phyloP scores from a whole-genome alignment of 768 basidiomycete species.

The Exidia glandulosa region DNA sequence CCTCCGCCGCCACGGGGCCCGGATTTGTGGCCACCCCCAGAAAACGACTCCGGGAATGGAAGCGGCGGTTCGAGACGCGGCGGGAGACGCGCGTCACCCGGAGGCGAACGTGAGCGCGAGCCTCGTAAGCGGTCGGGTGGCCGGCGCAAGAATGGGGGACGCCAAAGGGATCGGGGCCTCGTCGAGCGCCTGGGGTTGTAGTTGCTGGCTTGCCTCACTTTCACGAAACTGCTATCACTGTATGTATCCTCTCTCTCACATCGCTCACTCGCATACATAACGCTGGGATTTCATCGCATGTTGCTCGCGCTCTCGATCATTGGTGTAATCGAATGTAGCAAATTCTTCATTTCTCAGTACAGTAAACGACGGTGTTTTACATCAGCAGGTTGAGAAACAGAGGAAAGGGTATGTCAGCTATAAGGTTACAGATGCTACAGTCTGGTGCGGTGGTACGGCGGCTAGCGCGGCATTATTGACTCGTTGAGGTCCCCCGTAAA shows the following conservation, averaged over 20 bases:
- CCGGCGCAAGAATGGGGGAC: slow-evolving; percentile 15
- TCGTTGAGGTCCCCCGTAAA: no score
- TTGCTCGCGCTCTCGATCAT: no score
- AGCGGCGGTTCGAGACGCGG: slow-evolving; percentile 28
- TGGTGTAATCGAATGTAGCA: no score
- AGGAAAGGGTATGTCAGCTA: no score
- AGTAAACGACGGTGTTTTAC: no score
- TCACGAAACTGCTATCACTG: not conserved
- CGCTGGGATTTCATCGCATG: no score
- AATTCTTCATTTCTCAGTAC: no score
- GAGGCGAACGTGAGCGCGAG: not conserved
- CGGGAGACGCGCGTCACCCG: slow-evolving; percentile 18
- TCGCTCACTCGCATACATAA: not conserved
- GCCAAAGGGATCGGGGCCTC: slow-evolving; percentile 55
- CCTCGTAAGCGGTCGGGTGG: slow-evolving; percentile 12
- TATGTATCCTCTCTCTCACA: not conserved
- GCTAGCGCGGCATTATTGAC: no score
- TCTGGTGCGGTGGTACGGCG: no score
- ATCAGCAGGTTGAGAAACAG: no score
- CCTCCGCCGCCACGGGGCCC: not conserved
- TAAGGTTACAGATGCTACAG: no score
- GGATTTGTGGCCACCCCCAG: not conserved
- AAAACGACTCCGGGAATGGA: not conserved
- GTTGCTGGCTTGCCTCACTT: not conserved
- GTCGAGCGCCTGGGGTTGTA: slow-evolving; percentile 74